Evolutionary conservation across 371 early-diverging fungal species (phyloP).

Genomic region (Mortierella sp.): DNA sequence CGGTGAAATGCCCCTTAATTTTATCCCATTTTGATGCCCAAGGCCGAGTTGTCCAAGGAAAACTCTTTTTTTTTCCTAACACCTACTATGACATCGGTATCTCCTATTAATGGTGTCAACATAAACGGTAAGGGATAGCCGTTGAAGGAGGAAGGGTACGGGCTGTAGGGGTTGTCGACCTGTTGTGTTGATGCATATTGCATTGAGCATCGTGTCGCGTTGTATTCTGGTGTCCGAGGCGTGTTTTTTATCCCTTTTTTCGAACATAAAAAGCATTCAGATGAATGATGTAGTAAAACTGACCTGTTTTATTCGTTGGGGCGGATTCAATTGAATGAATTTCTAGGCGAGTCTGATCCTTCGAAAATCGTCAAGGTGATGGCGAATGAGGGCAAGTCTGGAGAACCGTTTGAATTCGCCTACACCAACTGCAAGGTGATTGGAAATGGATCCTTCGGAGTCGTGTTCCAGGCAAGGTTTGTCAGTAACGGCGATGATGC

Average conservation of each 20-base stretch:
- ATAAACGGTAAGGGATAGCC: constrained; percentile 57
- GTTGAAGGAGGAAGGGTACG: no score
- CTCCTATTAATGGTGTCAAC: constrained; percentile 56
- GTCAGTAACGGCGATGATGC: constrained; percentile 81
- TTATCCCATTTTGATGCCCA: no score
- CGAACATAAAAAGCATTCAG: no score
- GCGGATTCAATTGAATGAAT: no score
- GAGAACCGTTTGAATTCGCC: constrained; percentile 82
- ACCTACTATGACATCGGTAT: constrained; percentile 24
- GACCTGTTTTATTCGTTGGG: no score
- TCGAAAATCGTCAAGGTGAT: constrained; percentile 59
- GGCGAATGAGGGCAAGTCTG: constrained; percentile 90
- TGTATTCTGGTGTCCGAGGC: no score
- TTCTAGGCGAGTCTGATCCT: constrained; percentile 67
- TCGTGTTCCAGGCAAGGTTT: constrained; percentile 94
- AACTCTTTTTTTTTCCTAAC: not conserved
- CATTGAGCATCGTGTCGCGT: no score
- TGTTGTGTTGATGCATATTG: no score
- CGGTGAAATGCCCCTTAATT: no score
- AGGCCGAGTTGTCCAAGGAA: no score
- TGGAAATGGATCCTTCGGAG: constrained; percentile 97
- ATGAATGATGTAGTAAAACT: no score
- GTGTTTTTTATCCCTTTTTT: no score
- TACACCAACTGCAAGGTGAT: constrained; percentile 92
- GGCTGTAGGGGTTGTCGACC: not conserved